phyloP scores from a whole-genome alignment of 1,284 basidiomycete species.

The Cutaneotrichosporon sp. region DNA sequence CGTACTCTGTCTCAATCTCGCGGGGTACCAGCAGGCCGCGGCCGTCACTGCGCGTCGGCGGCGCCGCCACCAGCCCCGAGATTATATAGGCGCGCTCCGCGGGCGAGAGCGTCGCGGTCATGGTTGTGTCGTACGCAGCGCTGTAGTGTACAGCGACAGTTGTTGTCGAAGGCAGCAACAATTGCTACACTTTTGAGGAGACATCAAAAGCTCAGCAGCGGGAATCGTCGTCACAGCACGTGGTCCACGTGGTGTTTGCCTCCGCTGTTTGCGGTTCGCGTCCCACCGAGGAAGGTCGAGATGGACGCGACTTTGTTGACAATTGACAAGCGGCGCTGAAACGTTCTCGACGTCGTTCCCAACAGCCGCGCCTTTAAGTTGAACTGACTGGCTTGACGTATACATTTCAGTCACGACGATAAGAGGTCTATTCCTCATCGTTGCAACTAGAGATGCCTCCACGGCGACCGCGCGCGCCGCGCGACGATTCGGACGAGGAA shows the following conservation, averaged over 20 bases:
- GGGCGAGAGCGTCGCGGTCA: slow-evolving; percentile 33
- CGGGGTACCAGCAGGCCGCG: slow-evolving; percentile 33
- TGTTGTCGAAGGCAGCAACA: no score
- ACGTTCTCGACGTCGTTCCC: no score
- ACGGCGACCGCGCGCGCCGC: neutral
- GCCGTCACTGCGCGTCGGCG: slow-evolving; percentile 36
- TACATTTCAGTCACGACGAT: no score
- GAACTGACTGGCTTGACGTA: no score
- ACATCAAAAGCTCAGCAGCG: neutral
- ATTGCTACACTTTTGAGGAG: neutral
- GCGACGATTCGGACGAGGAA: slow-evolving; percentile 1
- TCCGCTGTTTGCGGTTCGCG: no score
- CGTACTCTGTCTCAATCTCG: slow-evolving; percentile 36
- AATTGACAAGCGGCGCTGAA: neutral
- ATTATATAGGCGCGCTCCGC: slow-evolving; percentile 45
- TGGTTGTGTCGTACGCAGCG: slow-evolving; percentile 5
- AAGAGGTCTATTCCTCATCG: neutral
- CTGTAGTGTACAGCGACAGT: neutral
- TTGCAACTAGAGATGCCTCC: neutral
- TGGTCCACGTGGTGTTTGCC: neutral
- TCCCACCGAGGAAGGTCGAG: no score
- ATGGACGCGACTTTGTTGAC: slow-evolving; percentile 1
- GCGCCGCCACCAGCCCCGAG: slow-evolving; percentile 35
- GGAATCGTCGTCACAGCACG: neutral
- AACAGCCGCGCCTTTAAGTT: no score